Evolutionary conservation across 371 early-diverging fungal species (phyloP), one percentile per base, ranked within the genome.

Genomic region (Basidiobolus meristosporus): DNA sequence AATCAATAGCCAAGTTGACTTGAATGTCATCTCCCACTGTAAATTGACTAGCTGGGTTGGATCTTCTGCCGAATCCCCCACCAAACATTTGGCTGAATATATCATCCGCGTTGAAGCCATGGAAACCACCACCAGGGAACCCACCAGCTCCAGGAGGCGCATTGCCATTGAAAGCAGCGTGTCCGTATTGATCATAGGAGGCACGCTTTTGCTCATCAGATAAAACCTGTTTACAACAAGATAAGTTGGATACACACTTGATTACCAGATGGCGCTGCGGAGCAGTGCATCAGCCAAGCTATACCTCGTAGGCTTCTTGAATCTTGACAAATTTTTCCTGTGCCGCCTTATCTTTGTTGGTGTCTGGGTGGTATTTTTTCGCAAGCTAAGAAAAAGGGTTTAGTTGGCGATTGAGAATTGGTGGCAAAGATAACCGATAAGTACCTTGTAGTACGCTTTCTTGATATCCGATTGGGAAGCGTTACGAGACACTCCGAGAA

Each of bases 301-400:
- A n/a, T 56, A 67, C 63, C 49, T 91, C 91, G 47, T 95, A 95
- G 0, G 96, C 93, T 46, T 86, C 81, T 57, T 95, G 91, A 46
- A 95, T 82, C 59, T 95, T 78, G 5, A 90, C 67, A 59, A 95
- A 95, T 65, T 86, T 85, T 57, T 91, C 93, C 44, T 90, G 83
- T 9, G 91, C 86, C 3, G 63, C 68, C 26, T 75, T 61, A 22
- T 82, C 59, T 68, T 81, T 90, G 72, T 89, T 90, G 15, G 90
- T 88, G 50, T 92, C 96, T 3, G 96, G 96, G 52, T 95, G 96
- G 56, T 80, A 90, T 55, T 91, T 75, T 54, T 89, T 88, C 10
- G 91, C 96, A 31, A 88, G 61, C 73, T 83, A 56, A n/a, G n/a
- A n/a, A n/a, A n/a, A n/a, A n/a, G n/a, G n/a, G n/a, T n/a, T n/a